A percentile compares a stretch with the other conserved stretches of the same genome.
These are phyloP conservation scores for Coemansia sp. DNA, from an alignment of 192 early-diverging fungal species.

Conservation along the genomic window DNA sequence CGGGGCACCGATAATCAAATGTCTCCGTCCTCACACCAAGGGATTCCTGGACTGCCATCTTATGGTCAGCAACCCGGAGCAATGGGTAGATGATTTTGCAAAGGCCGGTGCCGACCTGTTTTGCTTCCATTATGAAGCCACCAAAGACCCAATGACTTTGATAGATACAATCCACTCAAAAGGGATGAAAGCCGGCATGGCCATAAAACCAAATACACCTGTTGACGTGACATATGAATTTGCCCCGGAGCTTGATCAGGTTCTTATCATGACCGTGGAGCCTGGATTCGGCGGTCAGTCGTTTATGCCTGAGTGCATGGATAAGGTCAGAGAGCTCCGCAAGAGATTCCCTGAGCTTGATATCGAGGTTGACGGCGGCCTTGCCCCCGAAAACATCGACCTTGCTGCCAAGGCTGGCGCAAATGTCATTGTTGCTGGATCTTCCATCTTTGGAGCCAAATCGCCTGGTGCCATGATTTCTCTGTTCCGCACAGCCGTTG, in stretches of 20 bases:
- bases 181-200: constrained; percentile 92
- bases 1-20: constrained; percentile 89
- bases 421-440: constrained; percentile 97
- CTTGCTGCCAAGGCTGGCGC: constrained; percentile 85
- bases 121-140: constrained; percentile 93
- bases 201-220: constrained; percentile 87
- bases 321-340: constrained; percentile 77
- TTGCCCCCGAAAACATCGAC: constrained; percentile 83
- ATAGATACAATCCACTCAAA: constrained; percentile 77
- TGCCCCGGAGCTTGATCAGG: constrained; percentile 75
- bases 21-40: constrained; percentile 81
- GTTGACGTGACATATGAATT: constrained; percentile 60
- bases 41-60: constrained; percentile 89
- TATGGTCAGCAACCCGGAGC: constrained; percentile 74
- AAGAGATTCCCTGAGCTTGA: constrained; percentile 78
- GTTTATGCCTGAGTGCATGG: constrained; percentile 86
- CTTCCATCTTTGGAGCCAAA: constrained; percentile 80
- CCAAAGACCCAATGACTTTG: constrained; percentile 69
- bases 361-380: constrained; percentile 95
- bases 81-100: constrained; percentile 94
- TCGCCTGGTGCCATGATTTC: constrained; percentile 73
- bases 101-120: constrained; percentile 84
- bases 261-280: constrained; percentile 95
- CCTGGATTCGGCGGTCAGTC: constrained; percentile 96
- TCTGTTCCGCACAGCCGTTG: constrained; percentile 47